Evolutionary conservation across 2,329 filamentous ascomycete species (phyloP), one percentile per base, ranked within the genome.

Genomic region (Pseudocercospora crystallina): DNA sequence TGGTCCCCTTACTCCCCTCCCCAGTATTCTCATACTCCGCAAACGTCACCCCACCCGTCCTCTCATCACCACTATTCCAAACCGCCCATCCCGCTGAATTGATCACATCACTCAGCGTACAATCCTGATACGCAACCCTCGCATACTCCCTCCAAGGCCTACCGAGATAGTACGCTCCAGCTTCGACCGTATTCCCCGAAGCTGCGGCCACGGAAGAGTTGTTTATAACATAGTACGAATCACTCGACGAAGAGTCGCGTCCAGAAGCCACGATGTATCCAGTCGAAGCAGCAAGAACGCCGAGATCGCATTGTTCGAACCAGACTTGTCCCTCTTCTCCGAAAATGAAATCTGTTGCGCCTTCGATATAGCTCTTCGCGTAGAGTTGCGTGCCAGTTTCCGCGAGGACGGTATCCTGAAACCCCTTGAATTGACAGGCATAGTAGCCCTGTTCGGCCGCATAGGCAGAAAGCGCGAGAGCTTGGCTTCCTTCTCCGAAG

Each of bases 11-110:
- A 2, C 82, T 72, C 2, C 84, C 83, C 30, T 70, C 63, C 1
- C 84, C 84, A 1, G 74, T 75, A 66, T 86, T 86, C 14, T 59
- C 68, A 61, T 79, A 85, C 71, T 86, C 84, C 8, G 69, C 79
- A 55, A 80, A 85, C 20, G 71, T 66, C 1, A 85, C 78, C 37
- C 80, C 69, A 31, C 71, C 72, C 1, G 79, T 82, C 32, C 75
- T 72, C n/a, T 72, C 63, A 37, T 76, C 70, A 2, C 70, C 71
- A 1, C 58, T 68, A 50, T 75, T 75, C 83, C 83, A 86, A 26
- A 71, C 62, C 2, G 60, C 65, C 83, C 84, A 86, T 0, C 83
- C 84, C 0, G 76, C 76, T 2, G 72, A 52, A 59, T 85, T 84
- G 60, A 87, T 76, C 14, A 85, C 80, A 17, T 70, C 67, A 8